Percentiles rank a stretch among this genome's conserved stretches.
phyloP scores from a whole-genome alignment of 2,329 filamentous ascomycete species.

The Apiospora arundinis region DNA sequence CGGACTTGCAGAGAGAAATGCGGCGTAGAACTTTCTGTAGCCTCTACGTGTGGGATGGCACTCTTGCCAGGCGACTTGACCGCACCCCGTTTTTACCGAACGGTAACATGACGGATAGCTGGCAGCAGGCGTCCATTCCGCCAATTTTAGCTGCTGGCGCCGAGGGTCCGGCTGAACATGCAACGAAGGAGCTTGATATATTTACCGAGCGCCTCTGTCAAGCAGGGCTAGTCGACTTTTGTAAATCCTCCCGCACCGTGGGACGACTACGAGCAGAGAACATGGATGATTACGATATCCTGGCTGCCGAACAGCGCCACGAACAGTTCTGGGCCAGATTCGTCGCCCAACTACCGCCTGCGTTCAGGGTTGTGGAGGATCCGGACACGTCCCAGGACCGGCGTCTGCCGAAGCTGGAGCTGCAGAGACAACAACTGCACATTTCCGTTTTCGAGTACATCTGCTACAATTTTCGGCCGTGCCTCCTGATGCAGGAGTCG shows the following conservation, averaged over 20 bases:
- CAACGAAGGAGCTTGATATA: too few relatives aligned
- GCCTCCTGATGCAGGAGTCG: constrained; percentile 17
- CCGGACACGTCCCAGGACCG: constrained; percentile 27
- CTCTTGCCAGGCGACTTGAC: too few relatives aligned
- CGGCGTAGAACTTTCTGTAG: too few relatives aligned
- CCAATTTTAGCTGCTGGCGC: too few relatives aligned
- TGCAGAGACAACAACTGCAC: constrained; percentile 29
- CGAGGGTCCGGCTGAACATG: too few relatives aligned
- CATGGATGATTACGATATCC: constrained; percentile 28
- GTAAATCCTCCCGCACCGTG: too few relatives aligned
- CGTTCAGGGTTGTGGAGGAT: constrained; percentile 26
- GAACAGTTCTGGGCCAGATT: constrained; percentile 29
- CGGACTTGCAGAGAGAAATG: too few relatives aligned
- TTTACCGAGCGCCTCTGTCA: constrained; percentile 29
- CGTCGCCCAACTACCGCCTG: constrained; percentile 22
- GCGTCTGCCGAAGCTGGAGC: constrained; percentile 22
- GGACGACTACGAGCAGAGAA: too few relatives aligned
- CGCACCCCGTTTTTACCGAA: too few relatives aligned
- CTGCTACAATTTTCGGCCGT: constrained; percentile 29
- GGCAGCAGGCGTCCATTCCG: too few relatives aligned
- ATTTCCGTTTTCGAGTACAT: constrained; percentile 28
- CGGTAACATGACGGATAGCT: too few relatives aligned
- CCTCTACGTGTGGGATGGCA: too few relatives aligned
- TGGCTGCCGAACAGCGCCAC: constrained; percentile 25
- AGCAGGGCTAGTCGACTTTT: constrained; percentile 12